These are phyloP conservation scores for Aethionema arabicum DNA, from an alignment of 345 rosid genomes.

Conservation along the genomic window DNA sequence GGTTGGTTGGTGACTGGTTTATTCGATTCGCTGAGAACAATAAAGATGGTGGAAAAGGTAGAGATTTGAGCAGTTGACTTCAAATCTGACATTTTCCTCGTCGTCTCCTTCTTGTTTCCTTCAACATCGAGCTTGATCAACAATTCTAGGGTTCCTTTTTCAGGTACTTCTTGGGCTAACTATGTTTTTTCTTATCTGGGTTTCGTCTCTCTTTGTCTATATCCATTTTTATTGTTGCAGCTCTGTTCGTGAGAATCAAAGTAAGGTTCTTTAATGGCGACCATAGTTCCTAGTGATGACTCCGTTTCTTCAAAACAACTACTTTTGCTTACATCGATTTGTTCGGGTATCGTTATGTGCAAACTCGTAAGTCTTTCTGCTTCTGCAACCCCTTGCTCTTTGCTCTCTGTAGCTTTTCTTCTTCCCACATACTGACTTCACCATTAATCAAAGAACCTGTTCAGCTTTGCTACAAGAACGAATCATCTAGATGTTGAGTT, in stretches of 20 bases:
- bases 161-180: background rate
- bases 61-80: too few relatives aligned
- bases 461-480: conserved; percentile 7
- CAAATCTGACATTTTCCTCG: too few relatives aligned
- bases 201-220: background rate
- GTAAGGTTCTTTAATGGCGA: conserved; percentile 31
- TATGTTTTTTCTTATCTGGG: conserved; percentile 17
- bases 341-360: conserved; percentile 52
- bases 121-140: too few relatives aligned
- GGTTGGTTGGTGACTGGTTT: too few relatives aligned
- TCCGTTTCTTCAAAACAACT: conserved; percentile 31
- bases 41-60: too few relatives aligned
- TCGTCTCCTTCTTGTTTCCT: too few relatives aligned
- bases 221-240: conserved; percentile 12
- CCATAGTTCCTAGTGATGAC: conserved; percentile 20
- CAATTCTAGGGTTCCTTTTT: too few relatives aligned
- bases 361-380: conserved; percentile 40
- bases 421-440: background rate
- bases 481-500: background rate
- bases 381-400: too few relatives aligned
- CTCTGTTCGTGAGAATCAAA: background rate
- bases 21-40: too few relatives aligned
- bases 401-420: too few relatives aligned
- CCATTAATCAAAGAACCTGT: background rate
- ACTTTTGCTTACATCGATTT: conserved; percentile 39